phyloP scores from a whole-genome alignment of 73 alveolate species.

The Symbiodinium natans region DNA sequence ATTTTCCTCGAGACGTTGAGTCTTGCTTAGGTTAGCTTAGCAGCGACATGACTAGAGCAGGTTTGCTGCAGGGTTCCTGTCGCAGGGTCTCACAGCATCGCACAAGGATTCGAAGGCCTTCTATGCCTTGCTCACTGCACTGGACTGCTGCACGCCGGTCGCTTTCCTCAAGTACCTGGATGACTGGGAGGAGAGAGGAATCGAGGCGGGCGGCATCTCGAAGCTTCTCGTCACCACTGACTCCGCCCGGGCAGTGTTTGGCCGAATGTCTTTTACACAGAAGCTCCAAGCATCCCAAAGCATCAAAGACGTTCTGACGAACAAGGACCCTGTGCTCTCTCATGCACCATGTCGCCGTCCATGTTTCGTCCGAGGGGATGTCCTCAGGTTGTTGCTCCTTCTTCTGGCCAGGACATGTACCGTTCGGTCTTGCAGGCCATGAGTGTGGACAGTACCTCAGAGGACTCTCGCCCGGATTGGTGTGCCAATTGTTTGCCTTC shows the following conservation, averaged over 20 bases:
- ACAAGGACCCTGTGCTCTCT: not conserved
- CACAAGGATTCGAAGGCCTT: not conserved
- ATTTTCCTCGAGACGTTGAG: not conserved
- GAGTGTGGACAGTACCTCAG: not conserved
- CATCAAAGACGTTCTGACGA: not conserved
- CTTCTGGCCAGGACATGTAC: not conserved
- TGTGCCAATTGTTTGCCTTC: too few species aligned
- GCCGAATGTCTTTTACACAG: not conserved
- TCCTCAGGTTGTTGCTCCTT: too few species aligned
- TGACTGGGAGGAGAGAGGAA: not conserved
- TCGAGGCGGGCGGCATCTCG: not conserved
- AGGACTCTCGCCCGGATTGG: too few species aligned
- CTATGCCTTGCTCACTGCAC: not conserved
- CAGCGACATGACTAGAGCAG: too few species aligned
- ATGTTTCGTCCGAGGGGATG: too few species aligned
- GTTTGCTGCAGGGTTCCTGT: too few species aligned
- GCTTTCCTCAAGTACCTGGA: not conserved
- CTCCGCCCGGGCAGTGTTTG: not conserved
- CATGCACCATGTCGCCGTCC: too few species aligned
- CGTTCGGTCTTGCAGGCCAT: not conserved
- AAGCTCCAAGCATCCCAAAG: not conserved
- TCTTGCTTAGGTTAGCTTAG: not conserved
- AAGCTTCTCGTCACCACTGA: not conserved
- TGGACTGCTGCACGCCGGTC: not conserved
- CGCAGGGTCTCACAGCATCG: not conserved